A percentile compares a stretch with the other conserved stretches of the same genome.
Conservation (phyloP, 345 rosid genomes). For the Schrenkiella parvula region DNA sequence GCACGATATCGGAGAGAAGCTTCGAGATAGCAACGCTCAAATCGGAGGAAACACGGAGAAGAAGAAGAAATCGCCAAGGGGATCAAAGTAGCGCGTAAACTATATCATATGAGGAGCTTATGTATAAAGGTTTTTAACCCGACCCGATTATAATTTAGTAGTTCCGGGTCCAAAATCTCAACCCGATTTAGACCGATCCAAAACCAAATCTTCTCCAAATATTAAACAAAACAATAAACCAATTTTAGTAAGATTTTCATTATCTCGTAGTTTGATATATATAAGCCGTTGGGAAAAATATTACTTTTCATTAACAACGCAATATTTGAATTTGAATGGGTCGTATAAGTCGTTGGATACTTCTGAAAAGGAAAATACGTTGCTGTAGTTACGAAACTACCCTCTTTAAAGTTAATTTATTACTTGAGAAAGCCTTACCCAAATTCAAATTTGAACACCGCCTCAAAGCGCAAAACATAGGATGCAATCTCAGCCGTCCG, state of each 20-base stretch:
- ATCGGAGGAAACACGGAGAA: neutral
- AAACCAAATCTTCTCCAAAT: neutral
- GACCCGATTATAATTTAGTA: neutral
- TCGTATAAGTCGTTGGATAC: conserved; percentile 3
- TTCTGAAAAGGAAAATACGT: neutral
- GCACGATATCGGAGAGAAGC: neutral
- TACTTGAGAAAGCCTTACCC: conserved; percentile 13
- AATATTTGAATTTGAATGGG: conserved; percentile 11
- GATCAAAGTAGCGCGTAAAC: neutral
- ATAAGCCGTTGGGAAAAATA: neutral
- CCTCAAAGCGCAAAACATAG: conserved; percentile 15
- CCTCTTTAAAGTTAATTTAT: neutral
- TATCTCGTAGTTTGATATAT: neutral
- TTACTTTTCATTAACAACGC: neutral
- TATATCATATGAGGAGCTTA: neutral
- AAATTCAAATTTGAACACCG: conserved; percentile 51
- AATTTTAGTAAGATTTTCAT: neutral
- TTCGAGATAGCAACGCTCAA: neutral
- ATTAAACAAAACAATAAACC: neutral
- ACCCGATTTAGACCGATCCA: neutral
- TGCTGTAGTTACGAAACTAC: neutral
- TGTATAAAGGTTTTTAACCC: neutral
- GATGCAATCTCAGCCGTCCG: conserved; percentile 48
- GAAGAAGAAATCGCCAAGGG: neutral
- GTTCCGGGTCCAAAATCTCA: neutral